Conservation (phyloP, 2,329 filamentous ascomycete species). For the Helotiales sp. region DNA sequence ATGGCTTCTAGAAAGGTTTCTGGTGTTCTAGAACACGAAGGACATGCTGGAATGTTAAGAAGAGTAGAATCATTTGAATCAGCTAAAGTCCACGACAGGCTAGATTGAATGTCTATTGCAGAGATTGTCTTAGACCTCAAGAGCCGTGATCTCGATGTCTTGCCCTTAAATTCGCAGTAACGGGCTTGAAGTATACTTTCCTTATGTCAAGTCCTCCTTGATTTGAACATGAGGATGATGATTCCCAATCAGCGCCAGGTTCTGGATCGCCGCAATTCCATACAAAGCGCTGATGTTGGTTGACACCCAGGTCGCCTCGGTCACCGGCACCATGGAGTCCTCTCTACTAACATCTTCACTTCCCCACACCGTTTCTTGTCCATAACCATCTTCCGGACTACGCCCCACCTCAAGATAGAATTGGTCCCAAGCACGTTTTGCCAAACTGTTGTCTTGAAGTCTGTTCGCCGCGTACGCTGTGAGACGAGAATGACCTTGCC, state of each 20-base stretch:
- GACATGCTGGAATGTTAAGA: too few species aligned
- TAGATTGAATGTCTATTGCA: too few species aligned
- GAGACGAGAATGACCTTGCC: conserved; percentile 58
- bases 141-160: too few species aligned
- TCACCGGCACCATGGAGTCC: conserved; percentile 46
- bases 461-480: conserved; percentile 53
- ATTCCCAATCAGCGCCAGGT: conserved; percentile 43
- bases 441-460: conserved; percentile 47
- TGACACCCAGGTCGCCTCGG: conserved; percentile 57
- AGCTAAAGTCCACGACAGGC: too few species aligned
- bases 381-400: conserved; percentile 46
- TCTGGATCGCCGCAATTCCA: conserved; percentile 56
- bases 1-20: too few species aligned
- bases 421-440: conserved; percentile 53
- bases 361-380: conserved; percentile 38
- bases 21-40: too few species aligned
- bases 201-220: too few species aligned
- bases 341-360: conserved; percentile 44
- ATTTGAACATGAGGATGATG: too few species aligned
- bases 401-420: conserved; percentile 51
- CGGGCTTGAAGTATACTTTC: too few species aligned
- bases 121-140: too few species aligned
- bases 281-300: conserved; percentile 59
- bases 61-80: too few species aligned
- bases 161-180: too few species aligned